Conservation (phyloP, 2,329 filamentous ascomycete genomes). For the Spiromastix sp. region DNA sequence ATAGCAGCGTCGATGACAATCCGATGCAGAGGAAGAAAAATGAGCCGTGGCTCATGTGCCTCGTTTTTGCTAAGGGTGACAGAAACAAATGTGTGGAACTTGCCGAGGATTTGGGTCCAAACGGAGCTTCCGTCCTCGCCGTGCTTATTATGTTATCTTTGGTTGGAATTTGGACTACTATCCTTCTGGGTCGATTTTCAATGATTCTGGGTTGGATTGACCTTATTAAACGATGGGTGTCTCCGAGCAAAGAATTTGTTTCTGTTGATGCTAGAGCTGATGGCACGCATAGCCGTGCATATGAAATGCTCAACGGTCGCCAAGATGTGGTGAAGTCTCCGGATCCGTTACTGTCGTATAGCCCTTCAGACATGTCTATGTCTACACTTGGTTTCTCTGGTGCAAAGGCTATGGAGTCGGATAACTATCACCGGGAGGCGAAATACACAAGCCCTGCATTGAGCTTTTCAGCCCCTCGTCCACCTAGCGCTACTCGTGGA, state of each 20-base stretch:
- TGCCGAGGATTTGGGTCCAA: slow-evolving; percentile 55
- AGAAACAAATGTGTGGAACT: slow-evolving; percentile 56
- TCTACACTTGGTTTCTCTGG: slow-evolving; percentile 12
- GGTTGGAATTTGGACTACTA: slow-evolving; percentile 74
- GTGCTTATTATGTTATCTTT: slow-evolving; percentile 75
- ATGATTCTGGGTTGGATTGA: slow-evolving; percentile 80
- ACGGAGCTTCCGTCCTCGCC: slow-evolving; percentile 65
- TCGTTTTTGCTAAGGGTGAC: slow-evolving; percentile 48
- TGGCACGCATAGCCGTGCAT: slow-evolving; percentile 57
- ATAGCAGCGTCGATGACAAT: slow-evolving; percentile 55
- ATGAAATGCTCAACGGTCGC: slow-evolving; percentile 59
- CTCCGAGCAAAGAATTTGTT: slow-evolving; percentile 64
- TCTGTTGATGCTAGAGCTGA: slow-evolving; percentile 66
- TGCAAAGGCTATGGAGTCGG: slow-evolving; percentile 18
- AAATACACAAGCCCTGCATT: slow-evolving; percentile 37
- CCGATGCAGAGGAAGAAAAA: slow-evolving; percentile 47
- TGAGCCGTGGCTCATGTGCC: slow-evolving; percentile 59
- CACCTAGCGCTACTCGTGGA: slow-evolving; percentile 23
- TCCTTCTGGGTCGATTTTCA: slow-evolving; percentile 72
- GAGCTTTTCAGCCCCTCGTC: slow-evolving; percentile 39
- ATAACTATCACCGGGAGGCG: slow-evolving; percentile 33
- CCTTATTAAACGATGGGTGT: slow-evolving; percentile 42
- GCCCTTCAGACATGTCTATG: slow-evolving; percentile 16
- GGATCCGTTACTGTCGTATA: slow-evolving; percentile 22
- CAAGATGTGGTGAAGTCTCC: slow-evolving; percentile 21